These are phyloP conservation scores for Fusarium clavum DNA, from an alignment of 2,329 filamentous ascomycete genomes.

Conservation along the genomic window DNA sequence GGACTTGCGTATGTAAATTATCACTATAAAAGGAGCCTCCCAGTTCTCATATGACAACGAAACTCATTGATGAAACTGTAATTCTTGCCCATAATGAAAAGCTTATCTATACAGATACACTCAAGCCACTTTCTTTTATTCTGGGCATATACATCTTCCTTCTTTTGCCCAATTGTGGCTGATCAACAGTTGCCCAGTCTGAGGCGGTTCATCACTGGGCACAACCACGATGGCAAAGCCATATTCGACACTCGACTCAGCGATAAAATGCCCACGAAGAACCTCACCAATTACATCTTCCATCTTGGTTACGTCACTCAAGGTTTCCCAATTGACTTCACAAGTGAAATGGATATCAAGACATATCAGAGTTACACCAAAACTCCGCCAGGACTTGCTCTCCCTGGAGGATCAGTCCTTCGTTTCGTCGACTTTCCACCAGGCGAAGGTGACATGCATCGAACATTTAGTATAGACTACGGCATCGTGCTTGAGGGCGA, in stretches of 20 bases:
- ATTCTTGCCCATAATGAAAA: neutral
- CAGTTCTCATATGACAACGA: neutral
- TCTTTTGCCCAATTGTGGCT: conserved; percentile 2
- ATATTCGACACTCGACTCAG: conserved; percentile 34
- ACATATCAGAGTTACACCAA: conserved; percentile 23
- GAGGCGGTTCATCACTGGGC: conserved; percentile 39
- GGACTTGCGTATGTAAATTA: neutral
- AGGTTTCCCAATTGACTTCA: conserved; percentile 22
- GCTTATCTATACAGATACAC: neutral
- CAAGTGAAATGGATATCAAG: conserved; percentile 27
- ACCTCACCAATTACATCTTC: conserved; percentile 32
- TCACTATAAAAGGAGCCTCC: neutral
- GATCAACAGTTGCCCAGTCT: conserved; percentile 27
- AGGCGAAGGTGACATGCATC: conserved; percentile 49
- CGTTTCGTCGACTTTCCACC: conserved; percentile 63
- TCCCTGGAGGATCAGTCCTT: conserved; percentile 55
- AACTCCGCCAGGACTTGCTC: conserved; percentile 41
- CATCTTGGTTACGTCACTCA: conserved; percentile 36
- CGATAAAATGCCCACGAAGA: conserved; percentile 20
- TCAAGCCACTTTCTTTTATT: neutral
- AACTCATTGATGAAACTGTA: neutral
- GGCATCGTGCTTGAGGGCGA: conserved; percentile 66
- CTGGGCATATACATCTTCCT: neutral
- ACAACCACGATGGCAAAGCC: conserved; percentile 35
- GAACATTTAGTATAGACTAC: conserved; percentile 67